A percentile compares a stretch with the other conserved stretches of the same genome.
These are phyloP conservation scores for Cavenderia fasciculata DNA, from an alignment of 78 protist genomes.

Conservation along the genomic window DNA sequence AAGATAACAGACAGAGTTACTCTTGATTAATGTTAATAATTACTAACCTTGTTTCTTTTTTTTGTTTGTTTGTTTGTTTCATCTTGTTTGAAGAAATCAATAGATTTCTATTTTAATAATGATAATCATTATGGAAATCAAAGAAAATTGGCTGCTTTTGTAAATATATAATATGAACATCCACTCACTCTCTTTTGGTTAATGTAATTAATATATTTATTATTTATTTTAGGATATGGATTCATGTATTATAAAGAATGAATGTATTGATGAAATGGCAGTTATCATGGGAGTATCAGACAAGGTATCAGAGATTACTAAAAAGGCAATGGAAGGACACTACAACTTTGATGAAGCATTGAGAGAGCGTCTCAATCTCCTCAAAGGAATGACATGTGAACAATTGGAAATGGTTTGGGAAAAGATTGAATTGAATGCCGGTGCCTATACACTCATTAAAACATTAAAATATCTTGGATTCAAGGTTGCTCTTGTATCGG, in stretches of 20 bases:
- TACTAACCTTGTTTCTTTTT: too few species aligned
- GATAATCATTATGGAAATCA: too few species aligned
- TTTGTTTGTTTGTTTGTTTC: too few species aligned
- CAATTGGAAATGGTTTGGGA: slow-evolving; percentile 58
- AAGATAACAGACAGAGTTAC: too few species aligned
- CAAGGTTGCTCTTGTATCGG: slow-evolving; percentile 62
- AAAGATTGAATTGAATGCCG: slow-evolving; percentile 36
- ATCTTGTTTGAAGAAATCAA: too few species aligned
- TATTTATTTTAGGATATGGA: too few species aligned
- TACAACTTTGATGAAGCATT: slow-evolving; percentile 66
- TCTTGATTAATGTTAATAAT: too few species aligned
- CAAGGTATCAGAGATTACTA: slow-evolving; percentile 56
- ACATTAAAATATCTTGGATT: slow-evolving; percentile 36
- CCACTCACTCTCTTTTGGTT: too few species aligned
- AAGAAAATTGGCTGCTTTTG: too few species aligned
- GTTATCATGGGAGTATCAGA: slow-evolving; percentile 28
- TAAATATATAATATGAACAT: too few species aligned
- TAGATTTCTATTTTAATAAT: too few species aligned
- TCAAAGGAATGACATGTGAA: slow-evolving; percentile 36
- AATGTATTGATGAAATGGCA: slow-evolving; percentile 80
- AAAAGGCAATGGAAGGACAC: slow-evolving; percentile 36
- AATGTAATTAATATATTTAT: too few species aligned
- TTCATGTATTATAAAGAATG: slow-evolving; percentile 68
- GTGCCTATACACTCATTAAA: slow-evolving; percentile 19
- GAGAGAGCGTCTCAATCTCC: slow-evolving; percentile 19